phyloP scores from a whole-genome alignment of 768 basidiomycete species.

The Cyathus striatus region DNA sequence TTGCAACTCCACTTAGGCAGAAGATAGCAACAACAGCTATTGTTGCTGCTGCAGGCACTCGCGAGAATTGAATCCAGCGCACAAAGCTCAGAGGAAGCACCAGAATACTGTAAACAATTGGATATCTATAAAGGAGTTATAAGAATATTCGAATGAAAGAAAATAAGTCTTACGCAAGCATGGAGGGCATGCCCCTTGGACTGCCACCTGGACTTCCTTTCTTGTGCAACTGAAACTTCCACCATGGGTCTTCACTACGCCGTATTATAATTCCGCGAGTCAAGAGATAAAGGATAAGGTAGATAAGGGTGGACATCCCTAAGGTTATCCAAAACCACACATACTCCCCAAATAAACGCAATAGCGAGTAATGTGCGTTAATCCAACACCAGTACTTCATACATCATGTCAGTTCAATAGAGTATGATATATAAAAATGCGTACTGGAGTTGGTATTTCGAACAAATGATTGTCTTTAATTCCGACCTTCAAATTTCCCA shows the following conservation, averaged over 20 bases:
- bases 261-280: slow-evolving; percentile 17
- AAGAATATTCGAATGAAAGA: background rate
- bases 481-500: slow-evolving; percentile 19
- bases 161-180: slow-evolving; percentile 23
- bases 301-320: slow-evolving; percentile 15
- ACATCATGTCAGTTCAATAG: background rate
- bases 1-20: slow-evolving; percentile 32
- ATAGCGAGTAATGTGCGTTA: slow-evolving; percentile 4
- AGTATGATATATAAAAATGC: slow-evolving; percentile 7
- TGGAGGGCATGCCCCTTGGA: slow-evolving; percentile 14
- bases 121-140: slow-evolving; percentile 25
- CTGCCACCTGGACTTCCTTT: slow-evolving; percentile 6
- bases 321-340: slow-evolving; percentile 22
- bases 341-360: slow-evolving; percentile 17
- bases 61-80: slow-evolving; percentile 29
- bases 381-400: slow-evolving; percentile 25
- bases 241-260: slow-evolving; percentile 22
- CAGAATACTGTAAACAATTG: slow-evolving; percentile 28
- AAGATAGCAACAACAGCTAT: slow-evolving; percentile 27
- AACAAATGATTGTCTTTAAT: slow-evolving; percentile 11
- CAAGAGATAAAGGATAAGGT: slow-evolving; percentile 18
- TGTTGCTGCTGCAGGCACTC: slow-evolving; percentile 21
- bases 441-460: slow-evolving; percentile 28
- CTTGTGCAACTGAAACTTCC: slow-evolving; percentile 21
- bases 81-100: slow-evolving; percentile 34